These are phyloP conservation scores for Penicillium herquei DNA, from an alignment of 495 filamentous ascomycete species.

Conservation along the genomic window DNA sequence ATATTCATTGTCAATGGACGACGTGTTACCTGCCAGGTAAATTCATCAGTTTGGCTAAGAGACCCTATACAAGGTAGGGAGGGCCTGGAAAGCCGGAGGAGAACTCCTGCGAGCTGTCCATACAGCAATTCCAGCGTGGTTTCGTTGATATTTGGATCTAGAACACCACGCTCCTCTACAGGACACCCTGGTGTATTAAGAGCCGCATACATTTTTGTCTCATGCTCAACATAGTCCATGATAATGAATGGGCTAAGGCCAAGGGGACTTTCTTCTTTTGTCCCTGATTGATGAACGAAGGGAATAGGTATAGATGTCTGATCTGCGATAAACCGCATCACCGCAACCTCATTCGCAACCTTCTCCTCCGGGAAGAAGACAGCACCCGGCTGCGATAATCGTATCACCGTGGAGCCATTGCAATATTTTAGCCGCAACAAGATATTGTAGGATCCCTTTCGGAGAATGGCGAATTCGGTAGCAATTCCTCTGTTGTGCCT, in stretches of 20 bases:
- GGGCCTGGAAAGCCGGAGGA: constrained; percentile 35
- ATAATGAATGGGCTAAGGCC: constrained; percentile 40
- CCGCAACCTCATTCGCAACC: constrained; percentile 38
- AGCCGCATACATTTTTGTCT: constrained; percentile 26
- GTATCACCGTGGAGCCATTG: constrained; percentile 8
- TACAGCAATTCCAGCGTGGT: constrained; percentile 30
- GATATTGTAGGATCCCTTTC: constrained; percentile 16
- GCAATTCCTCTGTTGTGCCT: constrained; percentile 6
- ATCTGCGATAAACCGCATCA: constrained; percentile 38
- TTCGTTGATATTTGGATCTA: constrained; percentile 31
- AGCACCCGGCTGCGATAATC: constrained; percentile 11
- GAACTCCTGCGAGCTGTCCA: constrained; percentile 29
- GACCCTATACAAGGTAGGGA: constrained; percentile 37
- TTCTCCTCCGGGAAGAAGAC: constrained; percentile 36
- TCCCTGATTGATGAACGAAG: constrained; percentile 33
- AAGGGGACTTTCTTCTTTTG: constrained; percentile 15
- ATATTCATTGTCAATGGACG: constrained; percentile 30
- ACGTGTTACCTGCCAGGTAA: constrained; percentile 17
- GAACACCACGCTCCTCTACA: constrained; percentile 12
- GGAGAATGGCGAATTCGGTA: constrained; percentile 12
- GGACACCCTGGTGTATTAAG: constrained; percentile 27
- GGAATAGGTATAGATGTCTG: constrained; percentile 39
- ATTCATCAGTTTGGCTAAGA: constrained; percentile 24
- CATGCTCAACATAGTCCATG: constrained; percentile 40
- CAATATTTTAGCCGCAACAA: constrained; percentile 13